Conservation (phyloP, 1,139 yeast species). For the Scheffersomyces quercinus region DNA sequence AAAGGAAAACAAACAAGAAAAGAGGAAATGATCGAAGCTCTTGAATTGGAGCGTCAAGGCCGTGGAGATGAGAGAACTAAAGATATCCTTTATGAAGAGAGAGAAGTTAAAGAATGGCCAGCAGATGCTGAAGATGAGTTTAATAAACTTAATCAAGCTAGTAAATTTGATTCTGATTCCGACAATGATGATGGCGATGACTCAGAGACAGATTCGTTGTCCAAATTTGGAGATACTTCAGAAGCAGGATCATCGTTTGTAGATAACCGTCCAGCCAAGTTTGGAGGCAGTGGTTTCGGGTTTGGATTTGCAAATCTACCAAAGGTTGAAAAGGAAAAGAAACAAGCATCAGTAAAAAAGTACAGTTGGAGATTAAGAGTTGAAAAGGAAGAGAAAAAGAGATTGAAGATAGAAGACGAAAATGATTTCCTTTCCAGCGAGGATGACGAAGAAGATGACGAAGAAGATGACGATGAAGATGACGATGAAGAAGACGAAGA, state of each 20-base stretch:
- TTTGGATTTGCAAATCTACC: slow-evolving; percentile 67
- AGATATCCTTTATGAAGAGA: slow-evolving; percentile 68
- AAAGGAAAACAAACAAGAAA: slow-evolving; percentile 70
- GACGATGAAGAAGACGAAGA: no score
- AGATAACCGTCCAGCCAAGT: slow-evolving; percentile 68
- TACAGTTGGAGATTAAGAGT: slow-evolving; percentile 46
- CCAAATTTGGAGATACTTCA: slow-evolving; percentile 9
- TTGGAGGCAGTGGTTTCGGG: slow-evolving; percentile 62
- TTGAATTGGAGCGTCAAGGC: slow-evolving; percentile 73
- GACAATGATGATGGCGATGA: slow-evolving; percentile 12
- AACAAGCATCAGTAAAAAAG: slow-evolving; percentile 32
- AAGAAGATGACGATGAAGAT: slow-evolving; percentile 18
- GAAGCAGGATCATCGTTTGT: slow-evolving; percentile 54
- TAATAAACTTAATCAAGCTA: slow-evolving; percentile 6
- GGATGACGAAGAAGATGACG: slow-evolving; percentile 37
- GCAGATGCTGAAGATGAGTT: slow-evolving; percentile 14
- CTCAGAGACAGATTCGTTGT: slow-evolving; percentile 18
- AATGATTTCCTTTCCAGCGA: slow-evolving; percentile 36
- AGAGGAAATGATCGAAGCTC: slow-evolving; percentile 74
- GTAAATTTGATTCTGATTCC: slow-evolving; percentile 8
- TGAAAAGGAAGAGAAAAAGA: slow-evolving; percentile 39
- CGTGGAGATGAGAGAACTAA: slow-evolving; percentile 64
- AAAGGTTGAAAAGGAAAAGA: slow-evolving; percentile 38
- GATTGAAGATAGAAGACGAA: slow-evolving; percentile 36
- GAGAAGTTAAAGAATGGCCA: slow-evolving; percentile 64